These are phyloP conservation scores for Cercospora sp. DNA, from an alignment of 2,329 filamentous ascomycete genomes.

Conservation along the genomic window DNA sequence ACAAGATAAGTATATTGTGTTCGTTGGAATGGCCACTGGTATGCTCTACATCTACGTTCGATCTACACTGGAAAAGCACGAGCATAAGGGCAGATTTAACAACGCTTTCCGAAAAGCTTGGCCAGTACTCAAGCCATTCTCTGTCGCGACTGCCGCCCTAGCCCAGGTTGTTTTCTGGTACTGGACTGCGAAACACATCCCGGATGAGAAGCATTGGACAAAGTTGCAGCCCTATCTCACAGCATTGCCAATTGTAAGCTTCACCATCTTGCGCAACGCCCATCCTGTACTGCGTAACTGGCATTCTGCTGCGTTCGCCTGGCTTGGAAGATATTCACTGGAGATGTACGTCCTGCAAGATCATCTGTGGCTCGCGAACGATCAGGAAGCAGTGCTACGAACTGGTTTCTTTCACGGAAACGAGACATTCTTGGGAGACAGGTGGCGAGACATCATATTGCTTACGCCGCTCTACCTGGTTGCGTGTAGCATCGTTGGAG, in stretches of 20 bases:
- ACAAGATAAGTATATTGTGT: constrained; percentile 58
- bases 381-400: constrained; percentile 55
- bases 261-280: constrained; percentile 55
- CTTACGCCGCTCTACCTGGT: constrained; percentile 48
- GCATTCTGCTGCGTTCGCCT: constrained; percentile 52
- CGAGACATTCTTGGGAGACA: constrained; percentile 33
- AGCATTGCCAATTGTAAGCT: constrained; percentile 55
- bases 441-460: constrained; percentile 42
- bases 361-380: constrained; percentile 62
- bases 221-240: constrained; percentile 56
- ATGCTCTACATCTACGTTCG: constrained; percentile 42
- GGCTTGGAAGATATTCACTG: constrained; percentile 57
- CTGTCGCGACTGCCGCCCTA: constrained; percentile 9
- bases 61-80: constrained; percentile 20
- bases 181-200: constrained; percentile 31
- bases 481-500: constrained; percentile 42
- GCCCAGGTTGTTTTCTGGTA: constrained; percentile 38
- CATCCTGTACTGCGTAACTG: constrained; percentile 44
- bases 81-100: constrained; percentile 7
- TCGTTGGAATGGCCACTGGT: constrained; percentile 56
- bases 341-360: constrained; percentile 62
- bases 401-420: constrained; percentile 36
- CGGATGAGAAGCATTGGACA: constrained; percentile 50
- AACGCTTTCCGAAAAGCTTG: constrained; percentile 24
- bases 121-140: constrained; percentile 23